phyloP scores from a whole-genome alignment of 352 stramenopile genomes.

The Pythium monospermum region DNA sequence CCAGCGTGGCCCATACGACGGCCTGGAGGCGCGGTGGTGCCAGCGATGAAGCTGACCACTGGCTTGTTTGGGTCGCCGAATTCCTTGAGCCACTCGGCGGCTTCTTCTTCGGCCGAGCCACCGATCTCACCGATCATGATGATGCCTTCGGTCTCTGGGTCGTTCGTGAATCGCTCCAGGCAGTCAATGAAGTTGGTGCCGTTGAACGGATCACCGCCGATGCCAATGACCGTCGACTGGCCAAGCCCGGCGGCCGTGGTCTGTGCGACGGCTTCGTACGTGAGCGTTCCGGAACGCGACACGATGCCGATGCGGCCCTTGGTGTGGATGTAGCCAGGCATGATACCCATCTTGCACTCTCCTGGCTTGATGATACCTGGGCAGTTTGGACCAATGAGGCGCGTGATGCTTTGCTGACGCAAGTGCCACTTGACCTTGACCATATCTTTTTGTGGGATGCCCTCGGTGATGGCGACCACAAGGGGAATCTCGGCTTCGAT shows the following conservation, averaged over 20 bases:
- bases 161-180: slow-evolving; percentile 98
- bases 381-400: slow-evolving; percentile 99
- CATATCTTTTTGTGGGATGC: slow-evolving; percentile 99
- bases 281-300: slow-evolving; percentile 97
- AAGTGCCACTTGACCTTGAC: slow-evolving; percentile 97
- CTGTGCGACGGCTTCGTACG: slow-evolving; percentile 99
- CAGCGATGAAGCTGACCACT: slow-evolving; percentile 99
- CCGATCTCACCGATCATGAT: slow-evolving; percentile 99
- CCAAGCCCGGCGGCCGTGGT: slow-evolving; percentile 95
- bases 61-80: slow-evolving; percentile 98
- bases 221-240: slow-evolving; percentile 99
- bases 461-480: slow-evolving; percentile 98
- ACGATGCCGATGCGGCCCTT: slow-evolving; percentile 99
- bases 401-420: slow-evolving; percentile 89
- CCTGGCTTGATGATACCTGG: slow-evolving; percentile 99
- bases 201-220: slow-evolving; percentile 99
- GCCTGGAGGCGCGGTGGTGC: slow-evolving; percentile 96
- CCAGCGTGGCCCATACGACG: slow-evolving; percentile 99
- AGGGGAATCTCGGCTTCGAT: slow-evolving; percentile 96
- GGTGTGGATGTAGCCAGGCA: slow-evolving; percentile 99
- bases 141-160: slow-evolving; percentile 98
- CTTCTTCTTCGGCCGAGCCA: slow-evolving; percentile 97
- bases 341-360: slow-evolving; percentile 99
- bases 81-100: slow-evolving; percentile 97
- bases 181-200: slow-evolving; percentile 99